phyloP scores from a whole-genome alignment of 2,329 filamentous ascomycete species.

The Clonostachys solani region DNA sequence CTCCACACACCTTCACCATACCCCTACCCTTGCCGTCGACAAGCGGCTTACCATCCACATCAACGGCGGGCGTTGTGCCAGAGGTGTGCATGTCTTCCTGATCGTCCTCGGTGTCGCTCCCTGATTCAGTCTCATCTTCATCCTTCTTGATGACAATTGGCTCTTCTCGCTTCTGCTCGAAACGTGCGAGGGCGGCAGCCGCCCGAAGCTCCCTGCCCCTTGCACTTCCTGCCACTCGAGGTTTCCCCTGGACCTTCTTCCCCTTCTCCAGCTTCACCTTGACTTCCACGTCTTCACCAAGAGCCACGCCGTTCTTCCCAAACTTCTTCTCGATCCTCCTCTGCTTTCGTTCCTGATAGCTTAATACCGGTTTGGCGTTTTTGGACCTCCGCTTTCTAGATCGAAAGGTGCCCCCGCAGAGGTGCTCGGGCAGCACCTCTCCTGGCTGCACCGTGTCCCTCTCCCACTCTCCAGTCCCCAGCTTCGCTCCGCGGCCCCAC shows the following conservation, averaged over 20 bases:
- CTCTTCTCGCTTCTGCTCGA: slow-evolving; percentile 55
- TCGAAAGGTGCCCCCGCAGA: slow-evolving; percentile 78
- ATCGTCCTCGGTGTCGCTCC: background rate
- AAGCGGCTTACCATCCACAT: slow-evolving; percentile 61
- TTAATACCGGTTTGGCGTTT: slow-evolving; percentile 42
- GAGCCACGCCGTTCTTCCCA: slow-evolving; percentile 61
- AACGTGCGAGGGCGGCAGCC: slow-evolving; percentile 71
- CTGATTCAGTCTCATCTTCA: slow-evolving; percentile 10
- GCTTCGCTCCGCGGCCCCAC: slow-evolving; percentile 68
- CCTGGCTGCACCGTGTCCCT: slow-evolving; percentile 43
- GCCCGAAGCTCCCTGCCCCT: slow-evolving; percentile 72
- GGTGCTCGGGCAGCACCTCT: slow-evolving; percentile 61
- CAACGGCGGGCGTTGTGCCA: slow-evolving; percentile 33
- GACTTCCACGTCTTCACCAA: slow-evolving; percentile 65
- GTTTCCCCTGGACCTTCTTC: slow-evolving; percentile 58
- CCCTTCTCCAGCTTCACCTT: slow-evolving; percentile 66
- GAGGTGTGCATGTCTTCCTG: background rate
- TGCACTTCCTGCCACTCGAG: slow-evolving; percentile 70
- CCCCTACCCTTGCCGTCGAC: slow-evolving; percentile 62
- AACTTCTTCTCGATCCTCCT: slow-evolving; percentile 72
- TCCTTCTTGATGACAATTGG: slow-evolving; percentile 26
- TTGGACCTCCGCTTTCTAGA: slow-evolving; percentile 54
- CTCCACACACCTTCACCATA: slow-evolving; percentile 72
- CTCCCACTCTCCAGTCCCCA: slow-evolving; percentile 59
- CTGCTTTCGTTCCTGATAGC: slow-evolving; percentile 71